Evolutionary conservation across 768 basidiomycete species (phyloP).

Genomic region (Sarcodon aspratus): DNA sequence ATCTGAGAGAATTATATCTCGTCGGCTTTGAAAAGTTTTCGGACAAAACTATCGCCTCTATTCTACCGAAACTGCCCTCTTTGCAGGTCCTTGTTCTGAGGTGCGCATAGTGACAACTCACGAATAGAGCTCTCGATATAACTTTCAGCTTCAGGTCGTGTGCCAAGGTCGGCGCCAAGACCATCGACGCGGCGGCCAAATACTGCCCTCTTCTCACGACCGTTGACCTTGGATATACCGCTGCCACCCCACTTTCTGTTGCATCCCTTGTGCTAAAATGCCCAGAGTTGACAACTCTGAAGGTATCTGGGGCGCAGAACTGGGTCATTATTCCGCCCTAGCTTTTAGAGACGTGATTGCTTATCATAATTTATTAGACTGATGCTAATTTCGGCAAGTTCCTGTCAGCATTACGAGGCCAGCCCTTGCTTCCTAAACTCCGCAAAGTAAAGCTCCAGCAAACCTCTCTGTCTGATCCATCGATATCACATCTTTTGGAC

Average conservation of each 20-base stretch:
- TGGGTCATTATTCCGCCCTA: conserved; percentile 31
- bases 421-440: conserved; percentile 28
- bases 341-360: not conserved
- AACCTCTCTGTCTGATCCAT: conserved; percentile 36
- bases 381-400: conserved; percentile 43
- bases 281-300: conserved; percentile 37
- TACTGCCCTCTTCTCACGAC: conserved; percentile 30
- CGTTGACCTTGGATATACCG: conserved; percentile 54
- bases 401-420: conserved; percentile 11
- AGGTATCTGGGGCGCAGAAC: conserved; percentile 48
- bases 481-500: conserved; percentile 29
- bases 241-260: conserved; percentile 36
- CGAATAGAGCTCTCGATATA: not conserved
- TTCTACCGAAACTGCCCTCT: conserved; percentile 31
- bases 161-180: conserved; percentile 39
- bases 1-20: conserved; percentile 37
- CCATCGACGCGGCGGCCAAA: conserved; percentile 30
- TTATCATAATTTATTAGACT: conserved; percentile 29
- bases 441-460: conserved; percentile 50
- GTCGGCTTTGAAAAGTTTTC: conserved; percentile 38
- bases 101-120: conserved; percentile 21
- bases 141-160: conserved; percentile 35
- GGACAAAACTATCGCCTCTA: conserved; percentile 38
- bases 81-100: conserved; percentile 41
- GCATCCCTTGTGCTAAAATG: conserved; percentile 30